phyloP scores from a whole-genome alignment of 179 eudicot genomes.

The Pouteria campechiana region DNA sequence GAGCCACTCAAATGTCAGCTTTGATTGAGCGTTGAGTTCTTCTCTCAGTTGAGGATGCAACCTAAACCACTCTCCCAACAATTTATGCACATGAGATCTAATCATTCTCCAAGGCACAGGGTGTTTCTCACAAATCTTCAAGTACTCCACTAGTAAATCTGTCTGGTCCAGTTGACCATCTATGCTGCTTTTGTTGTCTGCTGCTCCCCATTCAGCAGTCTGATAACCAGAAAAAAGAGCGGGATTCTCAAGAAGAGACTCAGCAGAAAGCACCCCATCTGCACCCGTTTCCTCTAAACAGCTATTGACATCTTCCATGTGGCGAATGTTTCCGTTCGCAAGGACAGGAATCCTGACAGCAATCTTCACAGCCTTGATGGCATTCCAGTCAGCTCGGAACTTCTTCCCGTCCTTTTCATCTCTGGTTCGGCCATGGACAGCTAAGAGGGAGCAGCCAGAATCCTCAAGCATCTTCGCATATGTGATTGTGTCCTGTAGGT shows the following conservation, averaged over 20 bases:
- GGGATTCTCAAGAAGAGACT: slow-evolving; percentile 91
- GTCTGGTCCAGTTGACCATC: slow-evolving; percentile 62
- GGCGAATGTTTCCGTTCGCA: slow-evolving; percentile 87
- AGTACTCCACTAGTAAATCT: slow-evolving; percentile 63
- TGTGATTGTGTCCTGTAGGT: slow-evolving; percentile 56
- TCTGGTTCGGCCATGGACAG: slow-evolving; percentile 96
- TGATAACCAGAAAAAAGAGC: slow-evolving; percentile 83
- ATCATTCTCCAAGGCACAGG: slow-evolving; percentile 99
- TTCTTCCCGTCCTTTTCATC: slow-evolving; percentile 92
- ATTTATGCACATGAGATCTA: slow-evolving; percentile 82
- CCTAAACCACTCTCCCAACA: slow-evolving; percentile 95
- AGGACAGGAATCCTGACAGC: slow-evolving; percentile 79
- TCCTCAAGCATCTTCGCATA: slow-evolving; percentile 95
- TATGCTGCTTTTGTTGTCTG: slow-evolving; percentile 13
- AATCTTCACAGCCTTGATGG: slow-evolving; percentile 60
- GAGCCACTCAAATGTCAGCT: slow-evolving; percentile 66
- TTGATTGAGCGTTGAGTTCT: slow-evolving; percentile 58
- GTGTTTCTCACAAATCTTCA: slow-evolving; percentile 69
- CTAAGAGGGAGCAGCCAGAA: slow-evolving; percentile 93
- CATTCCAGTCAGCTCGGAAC: slow-evolving; percentile 71
- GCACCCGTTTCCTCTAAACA: slow-evolving; percentile 71
- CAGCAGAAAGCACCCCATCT: slow-evolving; percentile 94
- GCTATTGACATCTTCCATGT: slow-evolving; percentile 68
- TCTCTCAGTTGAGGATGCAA: slow-evolving; percentile 71
- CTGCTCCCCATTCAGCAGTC: slow-evolving; percentile 59